Evolutionary conservation across 2,329 filamentous ascomycete genomes (phyloP), one percentile per base, ranked within the genome.

Genomic region (Stagonosporopsis vannaccii): DNA sequence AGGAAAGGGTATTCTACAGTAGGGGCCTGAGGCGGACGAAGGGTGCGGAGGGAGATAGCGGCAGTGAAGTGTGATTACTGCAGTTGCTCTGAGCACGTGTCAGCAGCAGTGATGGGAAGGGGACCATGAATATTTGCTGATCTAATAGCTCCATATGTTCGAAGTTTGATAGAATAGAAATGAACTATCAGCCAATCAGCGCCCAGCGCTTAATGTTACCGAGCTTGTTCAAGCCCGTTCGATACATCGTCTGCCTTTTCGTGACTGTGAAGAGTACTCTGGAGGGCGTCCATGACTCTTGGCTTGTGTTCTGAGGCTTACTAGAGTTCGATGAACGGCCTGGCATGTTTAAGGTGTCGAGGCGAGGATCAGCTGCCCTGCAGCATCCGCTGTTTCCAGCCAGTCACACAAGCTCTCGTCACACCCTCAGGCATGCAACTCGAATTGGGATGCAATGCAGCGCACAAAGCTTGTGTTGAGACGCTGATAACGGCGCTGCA

Each of bases 351-450:
- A n/a, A 32, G 5, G 30, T 20, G 20, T 2, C 13, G 44, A 28
- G 19, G 23, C n/a, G 15, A 37, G 19, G 32, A 43, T 32, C 48
- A 32, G 35, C 41, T 6, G 26, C 20, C 12, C 8, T 40, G 41
- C 35, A 37, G 26, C 8, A 26, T 9, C 45, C 26, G 25, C 41
- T 50, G 36, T 23, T 43, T 56, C 32, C 46, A 47, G 48, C 69
- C 67, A 74, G 47, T 71, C 62, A 71, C 43, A 61, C 50, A 36
- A 50, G 40, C 30, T 44, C 45, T 58, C 62, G 55, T 67, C 63
- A 66, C 69, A 69, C 67, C 62, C 56, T 62, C 42, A 65, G 58
- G 61, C 56, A 63, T 32, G 47, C 37, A 47, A 23, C 20, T 47
- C 28, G 25, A 42, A n/a, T 44, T 19, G 47, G 48, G 51, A 8